Base-by-base conservation (phyloP, 495 filamentous ascomycete genomes). In the Penicillium bovifimosum region DNA sequence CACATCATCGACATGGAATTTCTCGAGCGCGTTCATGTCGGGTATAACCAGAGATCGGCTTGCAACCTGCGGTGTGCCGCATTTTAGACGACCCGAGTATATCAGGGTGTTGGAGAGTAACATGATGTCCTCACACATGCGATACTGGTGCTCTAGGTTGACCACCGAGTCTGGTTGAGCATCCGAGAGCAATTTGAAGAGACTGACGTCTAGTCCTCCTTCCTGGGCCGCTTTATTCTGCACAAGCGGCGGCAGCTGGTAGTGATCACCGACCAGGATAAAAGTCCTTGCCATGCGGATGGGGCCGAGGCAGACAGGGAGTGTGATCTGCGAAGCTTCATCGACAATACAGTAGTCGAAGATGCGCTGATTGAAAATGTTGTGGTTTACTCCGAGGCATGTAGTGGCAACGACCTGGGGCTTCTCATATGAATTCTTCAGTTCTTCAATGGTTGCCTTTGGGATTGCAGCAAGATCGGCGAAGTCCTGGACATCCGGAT, bases 301-400 rank as follows among this genome's bases (percentile, higher is more conserved):
- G 0, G 93, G 93, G 0, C 93, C 93, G 2, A 97, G 69, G 56
- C 93, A 96, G 14, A 95, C 89, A 0, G 93, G 93, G 18, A 98
- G 76, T 3, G 93, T 98, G 69, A 97, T 96, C 63, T 98, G 93
- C 7, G 91, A 96, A 0, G 93, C 93, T 68, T 98, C 93, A 60
- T 98, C 93, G 2, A 98, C 90, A 55, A 98, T 96, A 59, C 93
- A 98, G 65, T 96, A 96, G 70, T 98, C 93, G 54, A 98, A 98
- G 7, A 85, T 84, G 8, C 93, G 87, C 54, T 91, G 85, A 51
- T 78, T 86, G 73, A 98, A 97, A 35, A 98, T 73, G 14, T 81
- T 79, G 64, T 97, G 92, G 65, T 84, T 90, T 61, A 96, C 85
- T 2, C 90, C 90, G 14, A 98, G 77, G 59, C 93, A 97, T 0